These are phyloP conservation scores for Colletotrichum agaves DNA, from an alignment of 2,329 filamentous ascomycete genomes.

Conservation along the genomic window DNA sequence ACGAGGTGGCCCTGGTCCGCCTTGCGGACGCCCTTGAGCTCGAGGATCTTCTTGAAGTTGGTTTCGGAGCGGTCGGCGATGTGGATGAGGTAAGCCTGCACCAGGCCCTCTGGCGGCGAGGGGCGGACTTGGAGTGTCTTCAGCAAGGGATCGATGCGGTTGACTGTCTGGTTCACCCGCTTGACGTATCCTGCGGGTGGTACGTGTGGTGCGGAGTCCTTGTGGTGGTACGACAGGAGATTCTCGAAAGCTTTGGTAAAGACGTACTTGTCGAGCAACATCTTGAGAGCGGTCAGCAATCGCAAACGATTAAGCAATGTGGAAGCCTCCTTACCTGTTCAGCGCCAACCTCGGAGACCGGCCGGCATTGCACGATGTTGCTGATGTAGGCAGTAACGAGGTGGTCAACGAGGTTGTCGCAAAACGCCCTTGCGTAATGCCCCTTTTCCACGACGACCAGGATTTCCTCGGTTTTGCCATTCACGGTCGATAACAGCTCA, in stretches of 20 bases:
- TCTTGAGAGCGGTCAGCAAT: conserved; percentile 61
- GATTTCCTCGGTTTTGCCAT: conserved; percentile 78
- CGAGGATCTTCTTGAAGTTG: conserved; percentile 96
- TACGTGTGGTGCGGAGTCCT: conserved; percentile 50
- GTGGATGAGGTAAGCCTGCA: conserved; percentile 97
- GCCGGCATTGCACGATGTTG: conserved; percentile 88
- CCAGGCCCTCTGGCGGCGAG: conserved; percentile 89
- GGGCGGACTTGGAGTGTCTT: conserved; percentile 96
- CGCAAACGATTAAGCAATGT: neutral
- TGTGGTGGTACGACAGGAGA: conserved; percentile 73
- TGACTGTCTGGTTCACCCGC: conserved; percentile 85
- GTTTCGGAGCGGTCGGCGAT: conserved; percentile 92
- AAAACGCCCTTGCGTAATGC: conserved; percentile 94
- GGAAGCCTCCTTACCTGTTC: conserved; percentile 73
- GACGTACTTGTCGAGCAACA: conserved; percentile 95
- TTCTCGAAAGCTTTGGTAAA: conserved; percentile 82
- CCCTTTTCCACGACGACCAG: conserved; percentile 84
- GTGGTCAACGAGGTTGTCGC: conserved; percentile 93
- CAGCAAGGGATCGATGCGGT: conserved; percentile 88
- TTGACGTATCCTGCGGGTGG: conserved; percentile 77
- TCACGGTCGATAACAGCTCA: conserved; percentile 80
- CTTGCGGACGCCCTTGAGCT: conserved; percentile 92
- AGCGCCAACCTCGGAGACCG: conserved; percentile 92
- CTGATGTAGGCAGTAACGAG: conserved; percentile 81
- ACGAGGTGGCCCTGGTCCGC: conserved; percentile 83